Base-by-base conservation (phyloP, 768 basidiomycete species). In the Gloeopeniophorella convolvens region DNA sequence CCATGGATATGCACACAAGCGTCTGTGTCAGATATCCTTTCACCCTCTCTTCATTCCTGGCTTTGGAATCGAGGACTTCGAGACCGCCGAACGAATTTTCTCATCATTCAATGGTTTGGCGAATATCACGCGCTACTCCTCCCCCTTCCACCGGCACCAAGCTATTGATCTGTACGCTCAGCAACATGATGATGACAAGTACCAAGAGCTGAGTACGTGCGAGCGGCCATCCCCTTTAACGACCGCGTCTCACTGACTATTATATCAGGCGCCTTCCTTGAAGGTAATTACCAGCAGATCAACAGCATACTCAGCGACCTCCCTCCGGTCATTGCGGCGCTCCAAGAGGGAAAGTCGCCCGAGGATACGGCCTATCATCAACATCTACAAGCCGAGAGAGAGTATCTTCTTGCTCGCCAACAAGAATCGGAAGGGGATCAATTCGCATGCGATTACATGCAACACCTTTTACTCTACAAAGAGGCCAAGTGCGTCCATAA, bases 101-200 rank as follows among this genome's bases (percentile, higher is more conserved):
- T n/a, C n/a, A n/a, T n/a, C n/a, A n/a, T n/a, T n/a, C n/a, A n/a
- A n/a, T n/a, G n/a, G n/a, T n/a, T n/a, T n/a, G n/a, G n/a, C n/a
- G n/a, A n/a, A n/a, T n/a, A n/a, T 36, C 16, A 47, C 36, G 4
- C 6, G 46, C 1, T 28, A 47, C 18, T 21, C 34, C 1, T 36
- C 46, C 3, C 36, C 7, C 2, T 47, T 37, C 13, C 46, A 47
- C 32, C 36, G 46, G 9, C 34, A 47, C 18, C 46, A 47, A 27
- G 27, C 34, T 3, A 36, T 47, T 7, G 46, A 47, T 15, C 0
- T 39, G 7, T n/a, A n/a, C n/a, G n/a, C n/a, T n/a, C n/a, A n/a
- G n/a, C n/a, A n/a, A n/a, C n/a, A n/a, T n/a, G n/a, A 47, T 28
- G 35, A 26, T 0, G 46, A 47, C 28, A 36, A 39, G 18, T 47